phyloP scores from a whole-genome alignment of 176 grass and related monocot genomes.

The Hyparrhenia diplandra region DNA sequence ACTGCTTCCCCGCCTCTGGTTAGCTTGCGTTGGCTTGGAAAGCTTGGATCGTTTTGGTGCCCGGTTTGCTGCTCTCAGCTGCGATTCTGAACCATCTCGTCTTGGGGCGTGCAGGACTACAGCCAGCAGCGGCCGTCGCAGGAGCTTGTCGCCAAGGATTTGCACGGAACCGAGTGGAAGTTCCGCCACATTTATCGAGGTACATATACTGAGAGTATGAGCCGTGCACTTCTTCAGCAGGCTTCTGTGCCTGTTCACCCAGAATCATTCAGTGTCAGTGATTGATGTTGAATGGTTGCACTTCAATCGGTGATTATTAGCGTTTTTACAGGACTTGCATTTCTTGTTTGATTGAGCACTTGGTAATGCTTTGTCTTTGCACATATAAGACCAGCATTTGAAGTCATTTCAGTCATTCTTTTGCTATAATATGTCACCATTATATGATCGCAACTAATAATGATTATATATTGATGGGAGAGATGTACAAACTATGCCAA shows the following conservation, averaged over 20 bases:
- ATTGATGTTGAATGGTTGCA: neutral
- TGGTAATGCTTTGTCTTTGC: neutral
- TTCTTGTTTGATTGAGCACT: neutral
- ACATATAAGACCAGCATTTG: neutral
- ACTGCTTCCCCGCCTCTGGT: slow-evolving; percentile 97
- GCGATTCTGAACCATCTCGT: neutral
- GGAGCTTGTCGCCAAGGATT: slow-evolving; percentile 95
- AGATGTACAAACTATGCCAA: neutral
- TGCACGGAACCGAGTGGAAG: slow-evolving; percentile 86
- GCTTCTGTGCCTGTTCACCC: neutral
- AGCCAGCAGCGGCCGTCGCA: slow-evolving; percentile 92
- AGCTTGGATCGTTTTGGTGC: neutral
- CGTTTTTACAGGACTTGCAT: neutral
- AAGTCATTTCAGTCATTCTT: neutral
- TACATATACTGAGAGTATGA: neutral
- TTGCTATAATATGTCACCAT: neutral
- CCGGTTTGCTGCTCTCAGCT: neutral
- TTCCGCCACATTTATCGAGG: slow-evolving; percentile 99
- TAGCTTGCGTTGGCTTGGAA: neutral
- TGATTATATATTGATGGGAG: neutral
- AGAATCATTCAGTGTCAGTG: neutral
- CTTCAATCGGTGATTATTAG: neutral
- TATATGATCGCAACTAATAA: neutral
- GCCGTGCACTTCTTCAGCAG: neutral
- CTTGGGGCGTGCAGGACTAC: slow-evolving; percentile 62